Conservation (phyloP, 1,284 basidiomycete genomes). For the Cutaneotrichosporon curvatum region DNA sequence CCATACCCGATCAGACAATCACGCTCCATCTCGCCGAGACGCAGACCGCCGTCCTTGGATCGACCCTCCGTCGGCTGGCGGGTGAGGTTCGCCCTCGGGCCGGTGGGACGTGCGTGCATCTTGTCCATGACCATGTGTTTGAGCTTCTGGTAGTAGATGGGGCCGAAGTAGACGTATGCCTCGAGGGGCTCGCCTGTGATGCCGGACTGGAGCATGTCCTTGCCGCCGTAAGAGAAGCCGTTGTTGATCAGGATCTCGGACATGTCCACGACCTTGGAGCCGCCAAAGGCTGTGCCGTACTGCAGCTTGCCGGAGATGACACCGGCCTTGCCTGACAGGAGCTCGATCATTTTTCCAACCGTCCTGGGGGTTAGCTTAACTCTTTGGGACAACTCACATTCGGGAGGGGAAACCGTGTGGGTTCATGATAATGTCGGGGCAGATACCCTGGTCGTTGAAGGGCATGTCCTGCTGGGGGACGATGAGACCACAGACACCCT, state of each 20-base stretch:
- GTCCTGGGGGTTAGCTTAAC: constrained; percentile 50
- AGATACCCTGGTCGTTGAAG: constrained; percentile 95
- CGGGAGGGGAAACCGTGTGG: constrained; percentile 99
- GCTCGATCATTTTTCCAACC: constrained; percentile 99
- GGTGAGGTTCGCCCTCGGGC: constrained; percentile 91
- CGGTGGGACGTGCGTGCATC: constrained; percentile 97
- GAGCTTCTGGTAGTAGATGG: constrained; percentile 86
- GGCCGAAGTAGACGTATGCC: constrained; percentile 96
- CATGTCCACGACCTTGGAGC: constrained; percentile 99
- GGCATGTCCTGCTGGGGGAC: constrained; percentile 99
- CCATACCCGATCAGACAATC: constrained; percentile 95
- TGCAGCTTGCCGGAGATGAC: constrained; percentile 44
- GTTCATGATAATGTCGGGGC: constrained; percentile 98
- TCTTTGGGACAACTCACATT: constrained; percentile 53
- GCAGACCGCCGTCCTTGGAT: constrained; percentile 91
- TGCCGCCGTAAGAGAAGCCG: constrained; percentile 94
- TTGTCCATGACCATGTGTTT: constrained; percentile 98
- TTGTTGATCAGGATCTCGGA: constrained; percentile 87
- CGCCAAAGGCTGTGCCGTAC: constrained; percentile 80
- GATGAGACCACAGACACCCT: constrained; percentile 96
- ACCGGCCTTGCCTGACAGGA: constrained; percentile 80
- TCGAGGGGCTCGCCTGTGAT: constrained; percentile 96
- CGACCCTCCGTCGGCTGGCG: constrained; percentile 98
- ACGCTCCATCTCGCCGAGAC: constrained; percentile 98
- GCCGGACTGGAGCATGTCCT: constrained; percentile 96